phyloP scores from a whole-genome alignment of 78 protist species.

The Dictyostelium citrinum region DNA sequence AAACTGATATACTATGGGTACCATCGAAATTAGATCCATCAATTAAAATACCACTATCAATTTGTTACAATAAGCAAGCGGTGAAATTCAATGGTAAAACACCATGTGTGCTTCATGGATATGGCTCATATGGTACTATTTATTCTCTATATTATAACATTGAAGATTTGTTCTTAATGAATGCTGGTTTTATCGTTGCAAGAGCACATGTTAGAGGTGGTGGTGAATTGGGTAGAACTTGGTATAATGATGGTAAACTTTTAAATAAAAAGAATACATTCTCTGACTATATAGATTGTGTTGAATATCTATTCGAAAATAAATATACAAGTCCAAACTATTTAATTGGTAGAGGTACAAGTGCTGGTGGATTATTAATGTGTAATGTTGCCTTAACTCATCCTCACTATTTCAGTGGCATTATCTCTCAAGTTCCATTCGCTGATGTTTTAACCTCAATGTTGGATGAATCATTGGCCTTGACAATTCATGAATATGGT shows the following conservation, averaged over 20 bases:
- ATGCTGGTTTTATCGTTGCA: slow-evolving; percentile 53
- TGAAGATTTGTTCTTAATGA: slow-evolving; percentile 32
- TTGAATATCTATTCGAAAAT: slow-evolving; percentile 22
- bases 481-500: slow-evolving; percentile 86
- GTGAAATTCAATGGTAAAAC: not conserved
- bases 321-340: slow-evolving; percentile 1
- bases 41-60: slow-evolving; percentile 53
- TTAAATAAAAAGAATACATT: slow-evolving; percentile 44
- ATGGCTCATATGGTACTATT: slow-evolving; percentile 74
- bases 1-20: slow-evolving; percentile 22
- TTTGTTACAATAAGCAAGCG: slow-evolving; percentile 7
- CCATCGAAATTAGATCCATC: not conserved
- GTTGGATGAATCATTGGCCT: slow-evolving; percentile 80
- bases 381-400: slow-evolving; percentile 35
- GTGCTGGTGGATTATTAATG: slow-evolving; percentile 81
- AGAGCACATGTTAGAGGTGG: slow-evolving; percentile 81
- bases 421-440: slow-evolving; percentile 79
- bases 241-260: slow-evolving; percentile 69
- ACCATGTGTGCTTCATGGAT: slow-evolving; percentile 66
- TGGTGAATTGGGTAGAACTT: slow-evolving; percentile 57
- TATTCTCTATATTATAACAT: not conserved
- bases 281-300: slow-evolving; percentile 67
- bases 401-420: slow-evolving; percentile 54
- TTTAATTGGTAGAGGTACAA: slow-evolving; percentile 53
- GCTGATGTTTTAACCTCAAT: slow-evolving; percentile 66